phyloP scores from a whole-genome alignment of 176 grass and related monocot species.

The bread wheat (Triticum aestivum) region DNA sequence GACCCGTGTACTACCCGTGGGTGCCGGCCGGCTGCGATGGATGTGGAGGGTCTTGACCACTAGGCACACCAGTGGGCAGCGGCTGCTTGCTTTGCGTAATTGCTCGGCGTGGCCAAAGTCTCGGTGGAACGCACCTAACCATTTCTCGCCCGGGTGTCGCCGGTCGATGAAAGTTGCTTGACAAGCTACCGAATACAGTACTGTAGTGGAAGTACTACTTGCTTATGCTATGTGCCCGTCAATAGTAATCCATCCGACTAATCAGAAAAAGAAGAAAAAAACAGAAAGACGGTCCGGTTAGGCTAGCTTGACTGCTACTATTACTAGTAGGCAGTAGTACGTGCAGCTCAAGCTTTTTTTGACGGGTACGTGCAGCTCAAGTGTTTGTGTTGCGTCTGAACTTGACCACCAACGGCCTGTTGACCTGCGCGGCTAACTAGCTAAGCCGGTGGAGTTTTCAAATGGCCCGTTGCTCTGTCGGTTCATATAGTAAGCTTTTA shows the following conservation, averaged over 20 bases:
- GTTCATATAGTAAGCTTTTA: neutral
- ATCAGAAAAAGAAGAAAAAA: too few species aligned
- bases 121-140: neutral
- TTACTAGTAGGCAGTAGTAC: too few species aligned
- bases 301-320: neutral
- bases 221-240: neutral
- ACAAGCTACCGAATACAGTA: neutral
- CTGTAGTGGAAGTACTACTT: neutral
- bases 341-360: too few species aligned
- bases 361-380: neutral
- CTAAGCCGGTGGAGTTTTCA: neutral
- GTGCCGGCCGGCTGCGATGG: neutral
- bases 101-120: neutral
- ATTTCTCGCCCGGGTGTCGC: neutral
- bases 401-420: conserved; percentile 31
- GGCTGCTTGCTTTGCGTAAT: neutral
- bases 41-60: neutral
- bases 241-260: too few species aligned
- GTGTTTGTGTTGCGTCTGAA: conserved; percentile 4
- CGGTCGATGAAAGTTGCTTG: neutral
- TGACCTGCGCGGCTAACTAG: neutral
- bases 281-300: neutral
- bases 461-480: neutral
- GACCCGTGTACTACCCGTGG: neutral
- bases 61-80: neutral